Percentiles rank a stretch among this genome's conserved stretches.
Evolutionary conservation across 1,284 basidiomycete species (phyloP).

Genomic region (Cryptococcus sp.): DNA sequence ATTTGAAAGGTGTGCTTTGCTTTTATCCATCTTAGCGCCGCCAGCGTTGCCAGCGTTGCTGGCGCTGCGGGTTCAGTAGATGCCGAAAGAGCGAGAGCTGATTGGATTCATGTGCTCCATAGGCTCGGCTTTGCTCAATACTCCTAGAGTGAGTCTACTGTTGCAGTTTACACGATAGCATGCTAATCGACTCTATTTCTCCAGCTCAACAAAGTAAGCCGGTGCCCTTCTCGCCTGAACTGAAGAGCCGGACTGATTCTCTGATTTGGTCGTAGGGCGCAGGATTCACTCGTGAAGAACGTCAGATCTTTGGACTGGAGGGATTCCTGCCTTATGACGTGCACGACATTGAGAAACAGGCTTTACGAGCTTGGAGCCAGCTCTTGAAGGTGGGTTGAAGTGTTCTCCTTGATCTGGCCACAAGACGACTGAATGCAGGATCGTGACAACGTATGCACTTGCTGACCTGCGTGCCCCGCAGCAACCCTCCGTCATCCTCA

Average conservation of each 20-base stretch:
- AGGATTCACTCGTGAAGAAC: constrained; percentile 70
- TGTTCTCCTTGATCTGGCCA: no score
- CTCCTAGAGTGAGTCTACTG: constrained; percentile 33
- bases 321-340: constrained; percentile 74
- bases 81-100: background rate
- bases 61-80: no score
- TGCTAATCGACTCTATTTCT: background rate
- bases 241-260: background rate
- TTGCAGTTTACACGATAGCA: background rate
- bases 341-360: constrained; percentile 73
- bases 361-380: constrained; percentile 68
- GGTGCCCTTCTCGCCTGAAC: background rate
- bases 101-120: constrained; percentile 2
- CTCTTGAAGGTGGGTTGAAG: constrained; percentile 46
- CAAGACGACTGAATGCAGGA: background rate
- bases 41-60: background rate
- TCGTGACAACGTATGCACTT: background rate
- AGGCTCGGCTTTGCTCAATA: constrained; percentile 45
- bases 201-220: constrained; percentile 45
- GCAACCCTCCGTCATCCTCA: constrained; percentile 50
- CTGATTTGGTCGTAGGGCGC: constrained; percentile 56
- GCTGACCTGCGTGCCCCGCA: constrained; percentile 4
- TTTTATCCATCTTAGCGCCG: background rate
- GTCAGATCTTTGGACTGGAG: constrained; percentile 68
- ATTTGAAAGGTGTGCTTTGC: constrained; percentile 28